Base-by-base conservation (phyloP, 768 basidiomycete species). In the Panaeolus papilionaceus region DNA sequence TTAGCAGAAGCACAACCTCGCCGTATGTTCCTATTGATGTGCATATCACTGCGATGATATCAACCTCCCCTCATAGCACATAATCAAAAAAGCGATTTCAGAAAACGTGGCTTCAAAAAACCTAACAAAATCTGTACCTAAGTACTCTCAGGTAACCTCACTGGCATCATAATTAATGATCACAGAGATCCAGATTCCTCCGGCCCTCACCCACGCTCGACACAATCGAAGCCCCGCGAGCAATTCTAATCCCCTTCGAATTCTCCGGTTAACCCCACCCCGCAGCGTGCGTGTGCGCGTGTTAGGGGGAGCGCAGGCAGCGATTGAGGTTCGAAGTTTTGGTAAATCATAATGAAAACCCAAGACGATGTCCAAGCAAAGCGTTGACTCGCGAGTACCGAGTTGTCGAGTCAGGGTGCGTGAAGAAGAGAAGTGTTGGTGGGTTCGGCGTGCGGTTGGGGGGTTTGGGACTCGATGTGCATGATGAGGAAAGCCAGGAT, bases 181-280 rank as follows among this genome's bases (percentile, higher is more conserved):
- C 23, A 33, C 5, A 33, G 33, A 3, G 33, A 33, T 33, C 33
- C 33, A 5, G 33, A 33, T 33, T 33, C 5, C 33, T 3, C 33
- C 23, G 23, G 23, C 23, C 23, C 23, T 23, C 23, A 11, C n/a
- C 26, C 8, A 51, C n/a, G 45, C 9, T 51, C 26, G 16, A 18
- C 44, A 11, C 54, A 26, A 58, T 10, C 4, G 4, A 16, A 28
- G 26, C 8, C 47, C 12, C 47, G 47, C 54, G 11, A 58, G 33
- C 54, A 58, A 58, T 58, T 14, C 54, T 23, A 37, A 58, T 28
- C 16, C 20, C 20, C 33, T 58, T 28, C 28, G 33, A 58, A 23
- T 20, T 49, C 47, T n/a, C 47, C 20, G 47, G 12, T 49, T 49
- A 49, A 49, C 47, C 20, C 23, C 47, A 49, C 47, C 45, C n/a